Percentiles rank a stretch among this genome's conserved stretches.
These are phyloP conservation scores for Pestalotiopsis sp. DNA, from an alignment of 2,329 filamentous ascomycete species.

Conservation along the genomic window DNA sequence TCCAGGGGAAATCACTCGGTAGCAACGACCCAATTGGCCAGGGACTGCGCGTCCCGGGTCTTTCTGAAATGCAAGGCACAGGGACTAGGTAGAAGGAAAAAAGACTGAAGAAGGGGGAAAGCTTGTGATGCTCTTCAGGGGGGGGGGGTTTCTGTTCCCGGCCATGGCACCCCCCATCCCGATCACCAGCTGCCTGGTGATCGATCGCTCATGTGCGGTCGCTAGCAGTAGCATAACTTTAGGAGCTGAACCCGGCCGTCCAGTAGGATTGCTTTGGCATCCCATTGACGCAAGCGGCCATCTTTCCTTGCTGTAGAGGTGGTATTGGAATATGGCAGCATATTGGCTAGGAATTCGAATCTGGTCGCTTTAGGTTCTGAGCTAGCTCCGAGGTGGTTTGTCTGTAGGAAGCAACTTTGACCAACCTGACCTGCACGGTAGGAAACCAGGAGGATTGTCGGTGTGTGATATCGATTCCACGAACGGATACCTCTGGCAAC, in stretches of 20 bases:
- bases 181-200: neutral
- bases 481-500: neutral
- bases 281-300: neutral
- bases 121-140: slow-evolving; percentile 4
- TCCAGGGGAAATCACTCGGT: neutral
- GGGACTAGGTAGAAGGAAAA: neutral
- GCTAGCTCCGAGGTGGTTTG: neutral
- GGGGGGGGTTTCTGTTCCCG: neutral
- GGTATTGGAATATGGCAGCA: neutral
- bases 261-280: neutral
- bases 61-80: slow-evolving; percentile 7
- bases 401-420: neutral
- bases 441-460: neutral
- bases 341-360: neutral
- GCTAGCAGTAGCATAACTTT: neutral
- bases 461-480: neutral
- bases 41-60: slow-evolving; percentile 7
- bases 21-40: neutral
- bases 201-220: neutral
- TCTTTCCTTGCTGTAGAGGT: neutral
- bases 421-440: neutral
- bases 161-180: neutral
- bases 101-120: neutral
- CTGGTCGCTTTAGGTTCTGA: neutral
- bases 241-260: neutral